These are phyloP conservation scores for Pseudoscleropodium purum DNA, from an alignment of 225 moss, liverwort and hornwort species.

Conservation along the genomic window DNA sequence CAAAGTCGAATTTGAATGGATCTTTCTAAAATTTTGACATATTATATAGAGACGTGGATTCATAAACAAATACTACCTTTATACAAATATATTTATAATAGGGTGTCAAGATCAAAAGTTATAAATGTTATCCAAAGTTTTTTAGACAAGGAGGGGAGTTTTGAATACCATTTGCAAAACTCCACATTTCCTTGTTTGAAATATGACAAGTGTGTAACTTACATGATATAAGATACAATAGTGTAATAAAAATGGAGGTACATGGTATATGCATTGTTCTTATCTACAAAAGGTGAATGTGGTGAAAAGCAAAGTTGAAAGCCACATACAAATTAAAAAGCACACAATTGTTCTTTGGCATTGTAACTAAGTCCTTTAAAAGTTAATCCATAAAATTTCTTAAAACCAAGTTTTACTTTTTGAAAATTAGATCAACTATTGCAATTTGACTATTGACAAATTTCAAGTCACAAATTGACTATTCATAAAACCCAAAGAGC, in stretches of 20 bases:
- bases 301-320: not conserved
- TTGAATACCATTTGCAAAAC: not conserved
- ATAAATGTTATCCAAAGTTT: not conserved
- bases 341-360: not conserved
- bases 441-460: not conserved
- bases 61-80: not conserved
- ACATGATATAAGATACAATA: not conserved
- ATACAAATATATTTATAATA: not conserved
- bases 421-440: not conserved
- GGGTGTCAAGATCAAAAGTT: not conserved
- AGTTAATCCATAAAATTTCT: not conserved
- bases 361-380: not conserved
- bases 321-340: not conserved
- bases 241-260: not conserved
- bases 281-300: not conserved
- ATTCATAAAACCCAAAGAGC: not conserved
- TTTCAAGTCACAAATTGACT: not conserved
- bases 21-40: not conserved
- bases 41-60: not conserved
- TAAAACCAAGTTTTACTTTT: not conserved
- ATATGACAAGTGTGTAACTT: not conserved
- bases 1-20: not conserved
- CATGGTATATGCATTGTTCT: rapidly evolving
- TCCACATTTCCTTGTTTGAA: not conserved
- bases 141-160: not conserved